Evolutionary conservation across 2,329 filamentous ascomycete species (phyloP), one percentile per base, ranked within the genome.

Genomic region (Colletotrichum tanaceti): DNA sequence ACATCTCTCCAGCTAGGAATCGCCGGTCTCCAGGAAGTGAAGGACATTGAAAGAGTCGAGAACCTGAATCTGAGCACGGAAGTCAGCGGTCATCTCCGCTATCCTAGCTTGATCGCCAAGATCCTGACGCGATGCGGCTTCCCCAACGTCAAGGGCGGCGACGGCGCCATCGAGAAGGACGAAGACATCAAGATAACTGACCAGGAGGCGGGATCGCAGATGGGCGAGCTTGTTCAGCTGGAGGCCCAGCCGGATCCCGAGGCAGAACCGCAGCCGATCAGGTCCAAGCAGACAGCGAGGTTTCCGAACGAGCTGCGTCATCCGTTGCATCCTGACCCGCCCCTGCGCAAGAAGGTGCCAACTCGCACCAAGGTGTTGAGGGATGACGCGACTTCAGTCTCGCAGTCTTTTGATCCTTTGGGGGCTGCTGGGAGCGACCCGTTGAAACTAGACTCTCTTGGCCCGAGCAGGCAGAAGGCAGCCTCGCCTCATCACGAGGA

Each of bases 1-100:
- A 93, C 92, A 47, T 94, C 90, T 67, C 87, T 97, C 35, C 91
- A 96, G 71, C 86, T 92, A 47, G 94, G 94, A 4, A 88, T 97
- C 49, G 94, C 94, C 0, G 95, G 94, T 0, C 82, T 98, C 1
- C 92, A 97, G 76, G 85, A 89, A 39, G 87, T 97, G 28, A 74
- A 89, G 65, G 86, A 85, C 10, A 87, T 94, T 18, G 85, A 87
- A 5, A 91, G 91, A 2, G 85, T 96, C 75, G 78, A 84, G 70
- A 88, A 88, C 70, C 73, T 88, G 18, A 78, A 88, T 65, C 77
- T 88, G 28, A 87, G 83, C 70, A 80, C 81, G 5, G 79, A 83
- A n/a, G 85, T 88, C 58, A 82, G 79, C 72, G 84, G 85, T 5
- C 86, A 89, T 71, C 75, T 87, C 53, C 82, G 86, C 32, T 88